Conservation (phyloP, 768 basidiomycete species). For the Gelatoporia subvermispora region DNA sequence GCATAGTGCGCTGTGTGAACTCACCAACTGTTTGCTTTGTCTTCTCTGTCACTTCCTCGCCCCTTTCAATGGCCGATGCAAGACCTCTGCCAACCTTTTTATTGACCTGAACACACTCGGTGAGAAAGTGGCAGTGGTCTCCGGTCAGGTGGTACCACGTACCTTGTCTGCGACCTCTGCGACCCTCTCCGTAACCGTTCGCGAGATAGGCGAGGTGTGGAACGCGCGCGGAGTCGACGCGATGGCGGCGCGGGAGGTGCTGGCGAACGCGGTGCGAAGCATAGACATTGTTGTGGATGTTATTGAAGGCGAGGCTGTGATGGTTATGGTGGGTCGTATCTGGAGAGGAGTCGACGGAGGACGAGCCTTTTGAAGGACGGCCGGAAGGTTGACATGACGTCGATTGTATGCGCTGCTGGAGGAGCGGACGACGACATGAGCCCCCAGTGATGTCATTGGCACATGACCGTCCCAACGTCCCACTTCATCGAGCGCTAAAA, state of each 20-base stretch:
- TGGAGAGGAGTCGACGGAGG: neutral
- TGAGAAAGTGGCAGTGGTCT: neutral
- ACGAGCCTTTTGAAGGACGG: neutral
- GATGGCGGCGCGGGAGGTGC: constrained; percentile 13
- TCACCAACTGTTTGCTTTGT: constrained; percentile 34
- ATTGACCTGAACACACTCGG: constrained; percentile 29
- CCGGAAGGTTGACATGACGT: constrained; percentile 8
- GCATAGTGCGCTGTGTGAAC: neutral
- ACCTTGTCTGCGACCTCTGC: constrained; percentile 36
- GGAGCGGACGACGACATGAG: neutral
- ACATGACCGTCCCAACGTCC: neutral
- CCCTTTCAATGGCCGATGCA: constrained; percentile 38
- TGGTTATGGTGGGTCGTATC: neutral
- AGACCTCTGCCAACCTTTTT: constrained; percentile 34
- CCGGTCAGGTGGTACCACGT: neutral
- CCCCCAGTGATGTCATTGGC: neutral
- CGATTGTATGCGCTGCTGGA: neutral
- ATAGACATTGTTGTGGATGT: constrained; percentile 14
- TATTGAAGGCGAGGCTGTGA: neutral
- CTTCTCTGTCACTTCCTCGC: constrained; percentile 33
- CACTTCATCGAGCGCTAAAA: neutral
- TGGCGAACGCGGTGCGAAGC: constrained; percentile 23
- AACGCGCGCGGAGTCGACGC: constrained; percentile 19
- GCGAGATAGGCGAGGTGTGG: constrained; percentile 25
- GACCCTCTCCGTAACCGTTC: constrained; percentile 35